Evolutionary conservation across 2,329 filamentous ascomycete species (phyloP).

Genomic region (Fusarium tricinctum): DNA sequence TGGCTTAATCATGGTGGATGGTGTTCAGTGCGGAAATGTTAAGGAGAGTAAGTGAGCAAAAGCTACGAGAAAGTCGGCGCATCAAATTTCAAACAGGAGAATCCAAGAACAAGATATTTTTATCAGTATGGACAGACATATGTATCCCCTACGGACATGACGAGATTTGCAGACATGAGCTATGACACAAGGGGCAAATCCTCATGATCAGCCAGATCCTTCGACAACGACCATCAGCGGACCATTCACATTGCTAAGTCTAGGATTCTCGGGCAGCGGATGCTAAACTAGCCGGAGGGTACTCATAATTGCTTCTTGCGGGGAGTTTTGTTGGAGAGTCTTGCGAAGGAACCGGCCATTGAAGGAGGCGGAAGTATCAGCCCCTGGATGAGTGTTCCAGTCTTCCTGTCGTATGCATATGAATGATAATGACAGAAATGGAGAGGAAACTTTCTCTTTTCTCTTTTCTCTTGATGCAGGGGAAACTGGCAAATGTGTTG

Average conservation of each 20-base stretch:
- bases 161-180: neutral
- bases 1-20: conserved; percentile 14
- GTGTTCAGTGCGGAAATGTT: neutral
- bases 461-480: too few species aligned
- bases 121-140: neutral
- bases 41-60: neutral
- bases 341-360: neutral
- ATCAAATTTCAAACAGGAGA: neutral
- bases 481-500: rapidly evolving
- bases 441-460: neutral
- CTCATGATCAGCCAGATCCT: neutral
- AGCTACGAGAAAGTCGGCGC: neutral
- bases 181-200: neutral
- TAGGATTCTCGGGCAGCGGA: neutral
- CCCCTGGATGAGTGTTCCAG: too few species aligned
- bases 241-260: neutral
- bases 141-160: neutral
- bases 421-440: neutral
- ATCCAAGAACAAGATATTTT: neutral
- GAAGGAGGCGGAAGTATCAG: neutral
- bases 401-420: too few species aligned
- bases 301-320: neutral
- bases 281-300: neutral
- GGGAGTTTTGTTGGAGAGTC: neutral
- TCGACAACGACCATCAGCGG: neutral